Percentiles rank a stretch among this genome's conserved stretches.
phyloP scores from a whole-genome alignment of 768 basidiomycete genomes.

The Lyophyllum semitale region DNA sequence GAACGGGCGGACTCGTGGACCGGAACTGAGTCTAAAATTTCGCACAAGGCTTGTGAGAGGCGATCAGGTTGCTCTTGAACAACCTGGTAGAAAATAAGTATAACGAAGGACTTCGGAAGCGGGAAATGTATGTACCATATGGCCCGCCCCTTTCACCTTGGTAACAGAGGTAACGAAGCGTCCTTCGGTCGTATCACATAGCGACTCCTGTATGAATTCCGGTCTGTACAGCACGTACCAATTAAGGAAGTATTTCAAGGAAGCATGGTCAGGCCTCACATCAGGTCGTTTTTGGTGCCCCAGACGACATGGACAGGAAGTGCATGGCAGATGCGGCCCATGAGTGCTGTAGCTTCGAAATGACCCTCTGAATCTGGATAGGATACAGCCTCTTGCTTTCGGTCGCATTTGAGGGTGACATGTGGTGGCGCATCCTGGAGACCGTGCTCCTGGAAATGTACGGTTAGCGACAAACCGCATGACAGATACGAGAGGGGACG shows the following conservation, averaged over 20 bases:
- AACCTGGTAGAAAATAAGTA: constrained; percentile 26
- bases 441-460: constrained; percentile 33
- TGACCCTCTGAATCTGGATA: constrained; percentile 47
- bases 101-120: background rate
- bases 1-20: constrained; percentile 10
- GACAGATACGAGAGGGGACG: constrained; percentile 15
- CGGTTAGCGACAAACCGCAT: background rate
- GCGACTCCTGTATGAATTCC: constrained; percentile 43
- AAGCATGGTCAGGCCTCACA: constrained; percentile 28
- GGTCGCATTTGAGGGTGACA: constrained; percentile 45
- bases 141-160: constrained; percentile 45
- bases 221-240: constrained; percentile 30
- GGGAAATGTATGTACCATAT: constrained; percentile 38
- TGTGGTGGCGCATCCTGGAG: constrained; percentile 26
- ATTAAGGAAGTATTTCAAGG: background rate
- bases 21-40: constrained; percentile 32
- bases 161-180: constrained; percentile 42
- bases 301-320: constrained; percentile 52
- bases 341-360: constrained; percentile 37
- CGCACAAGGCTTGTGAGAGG: constrained; percentile 35
- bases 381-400: constrained; percentile 44
- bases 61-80: constrained; percentile 46
- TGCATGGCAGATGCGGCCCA: constrained; percentile 32
- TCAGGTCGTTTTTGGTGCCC: constrained; percentile 43
- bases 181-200: constrained; percentile 42